phyloP scores from a whole-genome alignment of 176 grass and related monocot genomes.

The Themeda triandra region DNA sequence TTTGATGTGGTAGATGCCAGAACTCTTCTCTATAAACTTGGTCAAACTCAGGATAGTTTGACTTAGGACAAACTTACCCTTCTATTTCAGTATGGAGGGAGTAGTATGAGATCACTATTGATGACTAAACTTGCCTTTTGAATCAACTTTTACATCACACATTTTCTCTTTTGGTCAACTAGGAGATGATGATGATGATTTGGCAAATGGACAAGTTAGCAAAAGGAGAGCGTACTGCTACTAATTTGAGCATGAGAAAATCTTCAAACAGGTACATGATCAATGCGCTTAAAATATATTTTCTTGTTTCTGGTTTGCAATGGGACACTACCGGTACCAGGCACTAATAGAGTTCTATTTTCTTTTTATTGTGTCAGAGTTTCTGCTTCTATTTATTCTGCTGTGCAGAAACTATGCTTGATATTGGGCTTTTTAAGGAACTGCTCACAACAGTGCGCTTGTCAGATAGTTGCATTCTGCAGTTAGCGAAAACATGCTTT shows the following conservation, averaged over 20 bases:
- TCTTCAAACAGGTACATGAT: constrained; percentile 73
- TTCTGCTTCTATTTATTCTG: constrained; percentile 59
- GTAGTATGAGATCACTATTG: neutral
- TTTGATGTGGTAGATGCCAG: neutral
- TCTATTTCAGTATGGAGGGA: neutral
- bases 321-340: neutral
- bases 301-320: constrained; percentile 4
- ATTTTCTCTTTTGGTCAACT: constrained; percentile 26
- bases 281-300: constrained; percentile 6
- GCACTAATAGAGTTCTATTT: constrained; percentile 25
- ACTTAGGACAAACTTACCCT: neutral
- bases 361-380: constrained; percentile 55
- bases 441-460: constrained; percentile 73
- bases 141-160: constrained; percentile 21
- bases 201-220: constrained; percentile 67
- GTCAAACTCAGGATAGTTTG: neutral
- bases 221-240: constrained; percentile 72
- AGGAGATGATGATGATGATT: constrained; percentile 85
- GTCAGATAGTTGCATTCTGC: constrained; percentile 94
- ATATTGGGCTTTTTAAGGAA: constrained; percentile 93
- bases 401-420: constrained; percentile 93
- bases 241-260: constrained; percentile 64
- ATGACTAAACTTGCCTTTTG: neutral
- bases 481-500: constrained; percentile 96
- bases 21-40: neutral